Evolutionary conservation across 2,329 filamentous ascomycete genomes (phyloP), one percentile per base, ranked within the genome.

Genomic region (Pyrenochaeta sp.): DNA sequence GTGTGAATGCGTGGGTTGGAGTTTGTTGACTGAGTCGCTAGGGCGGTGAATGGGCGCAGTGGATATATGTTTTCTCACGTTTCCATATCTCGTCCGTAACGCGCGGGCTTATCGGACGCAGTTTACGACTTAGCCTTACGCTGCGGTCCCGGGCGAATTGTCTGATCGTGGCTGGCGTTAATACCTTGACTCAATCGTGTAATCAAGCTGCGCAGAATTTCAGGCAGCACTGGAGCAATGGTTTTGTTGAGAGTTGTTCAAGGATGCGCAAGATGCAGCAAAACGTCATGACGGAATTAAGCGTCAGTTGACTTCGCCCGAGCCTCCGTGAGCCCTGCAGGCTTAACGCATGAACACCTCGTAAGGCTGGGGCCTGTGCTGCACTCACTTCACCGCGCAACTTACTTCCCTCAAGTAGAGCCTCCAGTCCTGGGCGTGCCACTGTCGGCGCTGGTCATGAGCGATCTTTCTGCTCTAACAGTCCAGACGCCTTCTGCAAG

Each of bases 81-180:
- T 59, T 52, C 53, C 61, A 65, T 61, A 61, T 59, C 52, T 67
- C 63, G 69, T 71, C 66, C 58, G 62, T 55, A 27, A 50, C 40
- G 52, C 47, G 50, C 54, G 56, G 53, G 47, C 54, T 64, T 65
- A 63, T 65, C 65, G 55, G 51, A 52, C 59, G 53, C 58, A 61
- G 50, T 46, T 19, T 25, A n/a, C 40, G 22, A 25, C 28, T 54
- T 50, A 25, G 50, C 56, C 46, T 36, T 32, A 44, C 49, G 22
- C n/a, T 19, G 40, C n/a, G 24, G 24, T 25, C 10, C 15, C 42
- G 42, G 42, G 24, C 42, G n/a, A 30, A 44, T 22, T 24, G 2
- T 44, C 15, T 2, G 9, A 27, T 28, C 42, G 25, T 12, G 25
- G 25, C n/a, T 22, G 42, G 24, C 10, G 42, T 15, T n/a, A n/a